phyloP scores from a whole-genome alignment of 805 yeast genomes.

The Wickerhamiella galacta region DNA sequence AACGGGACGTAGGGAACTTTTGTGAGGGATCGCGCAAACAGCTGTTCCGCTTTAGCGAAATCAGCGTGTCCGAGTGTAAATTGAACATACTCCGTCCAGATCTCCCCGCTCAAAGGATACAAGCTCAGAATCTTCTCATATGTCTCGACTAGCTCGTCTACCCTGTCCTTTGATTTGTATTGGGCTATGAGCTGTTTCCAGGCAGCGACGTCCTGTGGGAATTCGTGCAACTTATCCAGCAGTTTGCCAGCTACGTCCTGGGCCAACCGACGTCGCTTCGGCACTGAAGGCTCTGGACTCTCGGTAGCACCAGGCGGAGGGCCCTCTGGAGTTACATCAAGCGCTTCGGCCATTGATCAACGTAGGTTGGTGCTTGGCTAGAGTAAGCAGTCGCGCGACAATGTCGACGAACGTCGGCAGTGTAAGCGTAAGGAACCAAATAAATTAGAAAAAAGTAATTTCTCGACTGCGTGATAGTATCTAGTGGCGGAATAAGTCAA shows the following conservation, averaged over 20 bases:
- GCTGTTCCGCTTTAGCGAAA: conserved; percentile 43
- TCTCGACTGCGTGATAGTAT: too few relatives aligned
- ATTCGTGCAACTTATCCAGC: conserved; percentile 34
- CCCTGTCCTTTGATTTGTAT: conserved; percentile 36
- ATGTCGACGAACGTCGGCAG: too few relatives aligned
- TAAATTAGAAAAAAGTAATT: too few relatives aligned
- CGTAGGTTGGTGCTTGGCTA: too few relatives aligned
- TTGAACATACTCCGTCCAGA: conserved; percentile 63
- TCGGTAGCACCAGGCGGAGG: too few relatives aligned
- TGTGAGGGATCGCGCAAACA: conserved; percentile 49
- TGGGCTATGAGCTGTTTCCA: conserved; percentile 41
- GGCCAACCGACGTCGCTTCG: conserved; percentile 19
- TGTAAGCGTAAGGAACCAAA: too few relatives aligned
- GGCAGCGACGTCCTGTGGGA: conserved; percentile 36
- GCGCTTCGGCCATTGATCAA: too few relatives aligned
- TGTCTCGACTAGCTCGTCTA: conserved; percentile 38
- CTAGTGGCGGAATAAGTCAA: too few relatives aligned
- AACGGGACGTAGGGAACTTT: conserved; percentile 46
- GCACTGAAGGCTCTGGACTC: too few relatives aligned
- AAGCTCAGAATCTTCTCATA: conserved; percentile 38
- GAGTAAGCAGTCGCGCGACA: too few relatives aligned
- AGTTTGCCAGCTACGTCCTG: conserved; percentile 42
- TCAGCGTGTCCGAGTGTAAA: conserved; percentile 50
- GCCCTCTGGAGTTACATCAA: too few relatives aligned
- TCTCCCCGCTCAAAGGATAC: conserved; percentile 51